These are phyloP conservation scores for Thalia dealbata DNA, from an alignment of 176 grass and related monocot species.

Conservation along the genomic window DNA sequence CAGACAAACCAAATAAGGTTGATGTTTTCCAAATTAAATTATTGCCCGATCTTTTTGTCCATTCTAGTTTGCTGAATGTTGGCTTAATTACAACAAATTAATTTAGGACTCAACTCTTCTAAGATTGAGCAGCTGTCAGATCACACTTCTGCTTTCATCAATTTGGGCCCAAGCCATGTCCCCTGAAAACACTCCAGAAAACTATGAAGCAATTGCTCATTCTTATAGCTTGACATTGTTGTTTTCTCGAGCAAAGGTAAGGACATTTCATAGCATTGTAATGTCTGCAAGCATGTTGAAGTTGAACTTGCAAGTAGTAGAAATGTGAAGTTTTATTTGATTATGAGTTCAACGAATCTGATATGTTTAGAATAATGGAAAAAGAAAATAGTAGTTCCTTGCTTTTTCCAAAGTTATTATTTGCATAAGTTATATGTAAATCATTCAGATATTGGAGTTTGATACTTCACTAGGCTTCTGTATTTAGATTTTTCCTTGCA, in stretches of 20 bases:
- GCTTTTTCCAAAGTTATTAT: background rate
- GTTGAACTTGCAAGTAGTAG: background rate
- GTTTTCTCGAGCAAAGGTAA: slow-evolving; percentile 89
- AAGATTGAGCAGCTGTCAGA: slow-evolving; percentile 75
- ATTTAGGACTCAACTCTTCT: slow-evolving; percentile 62
- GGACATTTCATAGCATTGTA: slow-evolving; percentile 6
- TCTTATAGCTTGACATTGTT: slow-evolving; percentile 80
- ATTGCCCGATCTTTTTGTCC: background rate
- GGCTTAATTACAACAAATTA: background rate
- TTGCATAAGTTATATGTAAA: background rate
- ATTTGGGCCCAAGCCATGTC: slow-evolving; percentile 91
- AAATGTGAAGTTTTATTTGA: background rate
- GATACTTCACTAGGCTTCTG: background rate
- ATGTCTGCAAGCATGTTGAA: too few relatives aligned
- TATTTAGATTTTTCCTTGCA: background rate
- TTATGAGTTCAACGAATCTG: background rate
- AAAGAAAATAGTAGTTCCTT: background rate
- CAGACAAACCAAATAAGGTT: slow-evolving; percentile 54
- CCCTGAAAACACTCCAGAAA: slow-evolving; percentile 66
- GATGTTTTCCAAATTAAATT: slow-evolving; percentile 21
- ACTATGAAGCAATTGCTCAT: slow-evolving; percentile 98
- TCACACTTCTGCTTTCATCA: slow-evolving; percentile 83
- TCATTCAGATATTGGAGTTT: background rate
- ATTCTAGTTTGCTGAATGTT: background rate
- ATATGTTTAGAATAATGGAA: background rate